A percentile compares a stretch with the other conserved stretches of the same genome.
phyloP scores from a whole-genome alignment of 108 stramenopile genomes.

The Aurantiochytrium sp. region DNA sequence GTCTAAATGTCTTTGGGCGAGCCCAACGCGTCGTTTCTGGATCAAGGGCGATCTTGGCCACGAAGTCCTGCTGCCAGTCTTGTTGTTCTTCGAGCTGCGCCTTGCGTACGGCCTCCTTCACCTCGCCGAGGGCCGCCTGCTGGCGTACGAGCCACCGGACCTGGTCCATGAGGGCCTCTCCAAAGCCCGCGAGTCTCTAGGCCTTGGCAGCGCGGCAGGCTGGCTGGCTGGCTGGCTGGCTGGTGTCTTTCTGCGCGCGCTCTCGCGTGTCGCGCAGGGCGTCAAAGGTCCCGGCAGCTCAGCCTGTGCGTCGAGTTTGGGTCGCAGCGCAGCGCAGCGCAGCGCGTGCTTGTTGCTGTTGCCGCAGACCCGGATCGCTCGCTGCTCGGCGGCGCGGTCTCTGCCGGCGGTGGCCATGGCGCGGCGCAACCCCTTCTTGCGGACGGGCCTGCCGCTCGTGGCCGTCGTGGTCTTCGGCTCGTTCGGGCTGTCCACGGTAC shows the following conservation, averaged over 20 bases:
- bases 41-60: background rate
- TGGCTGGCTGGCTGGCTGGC: background rate
- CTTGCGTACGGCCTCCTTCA: background rate
- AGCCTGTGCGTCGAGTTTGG: too few relatives aligned
- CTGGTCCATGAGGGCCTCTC: background rate
- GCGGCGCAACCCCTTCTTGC: background rate
- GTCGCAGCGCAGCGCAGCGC: too few relatives aligned
- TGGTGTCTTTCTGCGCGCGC: background rate
- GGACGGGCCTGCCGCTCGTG: background rate
- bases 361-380: too few relatives aligned
- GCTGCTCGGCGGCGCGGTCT: too few relatives aligned
- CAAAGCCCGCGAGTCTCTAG: background rate
- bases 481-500: background rate
- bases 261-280: too few relatives aligned
- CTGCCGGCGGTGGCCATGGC: background rate
- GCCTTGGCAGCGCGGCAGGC: background rate
- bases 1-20: background rate
- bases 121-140: background rate
- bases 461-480: background rate
- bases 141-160: slow-evolving; percentile 9
- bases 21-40: background rate
- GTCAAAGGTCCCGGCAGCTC: too few relatives aligned
- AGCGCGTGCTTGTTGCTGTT: too few relatives aligned
- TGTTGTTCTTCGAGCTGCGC: background rate
- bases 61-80: background rate